These are phyloP conservation scores for Psilocybe cyanescens DNA, from an alignment of 768 basidiomycete genomes.

Conservation along the genomic window DNA sequence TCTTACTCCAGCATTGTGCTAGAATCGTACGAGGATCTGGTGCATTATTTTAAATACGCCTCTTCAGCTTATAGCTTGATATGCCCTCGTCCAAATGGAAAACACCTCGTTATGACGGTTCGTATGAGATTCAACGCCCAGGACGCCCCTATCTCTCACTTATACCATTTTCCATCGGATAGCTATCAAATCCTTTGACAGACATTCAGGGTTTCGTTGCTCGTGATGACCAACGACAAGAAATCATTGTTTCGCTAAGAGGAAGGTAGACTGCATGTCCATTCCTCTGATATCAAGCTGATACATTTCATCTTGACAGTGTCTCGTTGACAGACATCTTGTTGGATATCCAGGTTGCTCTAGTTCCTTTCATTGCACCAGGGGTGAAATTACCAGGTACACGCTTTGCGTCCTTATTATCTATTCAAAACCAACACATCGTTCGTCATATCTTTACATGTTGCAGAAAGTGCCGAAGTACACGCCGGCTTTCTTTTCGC, in stretches of 20 bases:
- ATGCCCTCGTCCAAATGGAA: constrained; percentile 56
- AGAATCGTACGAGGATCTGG: constrained; percentile 47
- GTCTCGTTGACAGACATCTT: constrained; percentile 44
- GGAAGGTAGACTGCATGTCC: constrained; percentile 44
- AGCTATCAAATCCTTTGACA: constrained; percentile 45
- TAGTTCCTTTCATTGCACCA: constrained; percentile 47
- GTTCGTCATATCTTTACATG: background rate
- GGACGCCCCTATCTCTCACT: background rate
- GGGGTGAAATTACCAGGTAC: constrained; percentile 46
- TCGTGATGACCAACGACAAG: constrained; percentile 43
- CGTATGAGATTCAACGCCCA: background rate
- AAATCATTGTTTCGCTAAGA: constrained; percentile 49
- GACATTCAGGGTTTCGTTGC: constrained; percentile 53
- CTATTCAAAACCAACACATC: too few species aligned
- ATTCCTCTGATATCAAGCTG: background rate
- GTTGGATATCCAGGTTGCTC: constrained; percentile 43
- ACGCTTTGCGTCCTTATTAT: too few species aligned
- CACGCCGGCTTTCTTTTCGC: constrained; percentile 56
- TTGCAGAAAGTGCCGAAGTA: constrained; percentile 41
- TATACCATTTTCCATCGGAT: background rate
- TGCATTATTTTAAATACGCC: constrained; percentile 60
- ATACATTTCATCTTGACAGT: constrained; percentile 25
- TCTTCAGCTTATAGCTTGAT: constrained; percentile 50
- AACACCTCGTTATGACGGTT: constrained; percentile 41
- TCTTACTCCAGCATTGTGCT: background rate